Evolutionary conservation across 305 asterid genomes (phyloP), one percentile per base, ranked within the genome.

Genomic region (Galium porrigens): DNA sequence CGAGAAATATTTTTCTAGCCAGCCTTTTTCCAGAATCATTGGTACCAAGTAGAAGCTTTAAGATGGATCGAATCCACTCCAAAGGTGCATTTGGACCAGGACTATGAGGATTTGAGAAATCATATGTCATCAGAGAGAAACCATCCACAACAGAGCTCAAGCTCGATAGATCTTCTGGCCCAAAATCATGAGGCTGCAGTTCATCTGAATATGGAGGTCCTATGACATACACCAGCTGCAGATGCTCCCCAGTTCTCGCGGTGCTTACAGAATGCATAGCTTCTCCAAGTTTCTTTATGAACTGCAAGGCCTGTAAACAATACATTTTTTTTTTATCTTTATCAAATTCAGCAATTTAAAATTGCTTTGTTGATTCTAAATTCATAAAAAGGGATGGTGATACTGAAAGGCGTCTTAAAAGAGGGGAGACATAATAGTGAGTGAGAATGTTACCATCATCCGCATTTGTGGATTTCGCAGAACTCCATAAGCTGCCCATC

Each of bases 1-100:
- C 99, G 9, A 87, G 64, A 66, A 87, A 87, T 64, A 92, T 72
- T 81, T 76, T 89, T 77, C 75, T 74, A 51, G 83, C 84, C 74
- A 81, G 66, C 51, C 70, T 77, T 61, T 66, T 68, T 74, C 18
- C 68, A 53, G 74, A 69, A 55, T 65, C 70, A 29, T 61, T 55
- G 61, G 76, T 64, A 70, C 82, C 85, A 36, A 83, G 80, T 72
- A 92, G 90, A 73, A 89, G 69, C 74, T 63, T 74, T 79, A 92
- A 68, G 76, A 75, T 77, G 32, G 88, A 84, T 42, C 58, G 91
- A 61, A 92, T 82, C 99, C 97, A 92, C 79, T 82, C 80, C 51
- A 89, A 71, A 71, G 97, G 99, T 64, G 97, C 97, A 81, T 84
- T 92, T 65, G 99, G 99, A 66, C 99, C 99, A 6, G 97, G 99